Conservation (phyloP, 2,329 filamentous ascomycete genomes). For the Sporothrix luriei region DNA sequence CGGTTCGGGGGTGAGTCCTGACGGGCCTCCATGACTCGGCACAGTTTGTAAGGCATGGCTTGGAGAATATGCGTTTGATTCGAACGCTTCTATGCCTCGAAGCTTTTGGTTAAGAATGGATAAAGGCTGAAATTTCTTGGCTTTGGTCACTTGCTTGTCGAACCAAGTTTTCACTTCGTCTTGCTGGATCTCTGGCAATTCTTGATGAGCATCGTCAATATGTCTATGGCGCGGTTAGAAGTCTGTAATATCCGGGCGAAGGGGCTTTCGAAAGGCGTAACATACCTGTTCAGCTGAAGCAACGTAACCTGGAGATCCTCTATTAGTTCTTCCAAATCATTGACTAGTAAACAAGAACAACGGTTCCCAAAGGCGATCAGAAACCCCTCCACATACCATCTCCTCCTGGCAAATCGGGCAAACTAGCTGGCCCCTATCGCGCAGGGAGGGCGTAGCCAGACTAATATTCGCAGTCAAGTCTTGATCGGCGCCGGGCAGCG, state of each 20-base stretch:
- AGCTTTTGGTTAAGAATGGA: slow-evolving; percentile 92
- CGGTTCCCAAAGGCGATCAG: too few relatives aligned
- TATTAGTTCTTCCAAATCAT: not conserved
- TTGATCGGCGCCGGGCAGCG: slow-evolving; percentile 70
- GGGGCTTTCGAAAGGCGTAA: not conserved
- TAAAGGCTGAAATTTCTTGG: slow-evolving; percentile 88
- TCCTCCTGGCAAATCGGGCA: slow-evolving; percentile 99
- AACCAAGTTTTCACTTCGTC: slow-evolving; percentile 98
- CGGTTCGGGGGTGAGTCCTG: slow-evolving; percentile 47
- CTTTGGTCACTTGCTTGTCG: slow-evolving; percentile 89
- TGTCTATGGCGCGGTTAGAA: slow-evolving; percentile 45
- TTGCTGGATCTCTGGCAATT: slow-evolving; percentile 83
- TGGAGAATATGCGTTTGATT: slow-evolving; percentile 74
- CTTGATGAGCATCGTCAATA: slow-evolving; percentile 86
- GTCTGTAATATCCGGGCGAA: not conserved
- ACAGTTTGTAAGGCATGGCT: slow-evolving; percentile 40
- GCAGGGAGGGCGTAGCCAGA: slow-evolving; percentile 58
- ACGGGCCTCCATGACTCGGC: slow-evolving; percentile 42
- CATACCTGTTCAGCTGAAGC: slow-evolving; percentile 79
- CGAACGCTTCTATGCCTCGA: slow-evolving; percentile 88
- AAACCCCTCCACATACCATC: slow-evolving; percentile 65
- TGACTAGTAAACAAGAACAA: not conserved
- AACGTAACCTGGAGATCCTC: slow-evolving; percentile 71
- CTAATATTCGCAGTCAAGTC: slow-evolving; percentile 83
- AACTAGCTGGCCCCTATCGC: slow-evolving; percentile 67